Evolutionary conservation across 257 asterid species (phyloP), one percentile per base, ranked within the genome.

Genomic region (Fraxinus anomala): DNA sequence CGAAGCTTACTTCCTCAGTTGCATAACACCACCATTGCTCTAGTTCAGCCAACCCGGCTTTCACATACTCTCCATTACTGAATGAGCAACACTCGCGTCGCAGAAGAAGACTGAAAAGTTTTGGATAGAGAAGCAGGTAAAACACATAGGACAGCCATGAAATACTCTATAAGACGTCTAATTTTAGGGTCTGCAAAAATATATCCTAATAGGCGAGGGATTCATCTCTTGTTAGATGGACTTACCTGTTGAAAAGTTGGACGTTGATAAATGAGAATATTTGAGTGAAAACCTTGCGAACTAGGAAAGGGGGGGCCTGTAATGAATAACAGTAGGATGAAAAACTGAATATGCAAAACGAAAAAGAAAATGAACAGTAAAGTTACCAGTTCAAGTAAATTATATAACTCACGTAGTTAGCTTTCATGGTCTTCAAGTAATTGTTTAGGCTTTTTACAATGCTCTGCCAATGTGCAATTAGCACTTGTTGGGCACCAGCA

Each of bases 391-490:
- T 40, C 33, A 28, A 7, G 70, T n/a, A 75, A 54, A 77, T 33
- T 71, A 68, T 5, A 23, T 68, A 78, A 77, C 97, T 87, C 80
- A 96, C 99, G 28, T 83, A 85, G 87, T 96, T 96, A 73, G 96
- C 93, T 89, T 88, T 93, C 98, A 93, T 96, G n/a, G 82, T 88
- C 89, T 93, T 96, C 91, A 92, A 87, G 89, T 89, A 93, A 81
- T 83, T 89, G 82, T 92, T 82, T 76, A 96, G 86, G 91, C 91
- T 89, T 86, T 90, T 93, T 40, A 91, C 99, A 79, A 96, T 96
- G 86, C 97, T 92, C 87, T 96, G 99, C 99, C 99, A 96, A 77
- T 93, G 99, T 79, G 95, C 99, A 87, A 96, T 90, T 83, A 96
- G 85, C 68, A 92, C 98, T 92, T 92, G 95, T 82, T 93, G 98